Evolutionary conservation across 495 filamentous ascomycete genomes (phyloP), one percentile per base, ranked within the genome.

Genomic region (Astrothelium macrocarpum): DNA sequence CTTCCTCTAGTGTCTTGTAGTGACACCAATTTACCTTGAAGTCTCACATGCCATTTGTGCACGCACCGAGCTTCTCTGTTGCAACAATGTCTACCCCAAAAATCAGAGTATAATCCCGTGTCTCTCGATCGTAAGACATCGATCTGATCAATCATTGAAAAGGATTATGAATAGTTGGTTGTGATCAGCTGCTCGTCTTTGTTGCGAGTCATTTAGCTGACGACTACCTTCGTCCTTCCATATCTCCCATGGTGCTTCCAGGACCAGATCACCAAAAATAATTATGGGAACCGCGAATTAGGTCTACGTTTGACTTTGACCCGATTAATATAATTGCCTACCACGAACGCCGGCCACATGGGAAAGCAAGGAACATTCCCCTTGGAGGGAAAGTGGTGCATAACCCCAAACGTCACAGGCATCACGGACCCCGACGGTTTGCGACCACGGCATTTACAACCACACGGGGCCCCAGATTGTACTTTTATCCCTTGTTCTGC

Each of bases 361-460:
- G 49, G 25, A 56, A 25, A 29, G 23, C 25, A 29, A 25, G 49
- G 49, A 11, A 29, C 25, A 56, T 29, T 28, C 29, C 20, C 49
- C 9, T 56, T 9, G 29, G 12, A 0, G 49, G 49, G 49, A 56
- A 56, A 29, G 49, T 56, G 49, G 49, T 20, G 23, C 49, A 20
- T 29, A 29, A 56, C 49, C 49, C 49, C 49, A 56, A 56, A 56
- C 49, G 25, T 56, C 49, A 56, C 23, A 56, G 25, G 11, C 20
- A 20, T 56, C 49, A 56, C 49, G 49, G 49, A 56, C 49, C 49
- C 12, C 25, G 5, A 29, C 49, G 49, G 49, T 56, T 56, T 56
- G 49, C 49, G 49, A 26, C 5, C 20, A 29, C 49, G 49, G 49
- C 49, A 56, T 56, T 56, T 56, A 56, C 23, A 2, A 56, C 20